Evolutionary conservation across 345 rosid genomes (phyloP).

Genomic region (Cardiospermum halicacabum): DNA sequence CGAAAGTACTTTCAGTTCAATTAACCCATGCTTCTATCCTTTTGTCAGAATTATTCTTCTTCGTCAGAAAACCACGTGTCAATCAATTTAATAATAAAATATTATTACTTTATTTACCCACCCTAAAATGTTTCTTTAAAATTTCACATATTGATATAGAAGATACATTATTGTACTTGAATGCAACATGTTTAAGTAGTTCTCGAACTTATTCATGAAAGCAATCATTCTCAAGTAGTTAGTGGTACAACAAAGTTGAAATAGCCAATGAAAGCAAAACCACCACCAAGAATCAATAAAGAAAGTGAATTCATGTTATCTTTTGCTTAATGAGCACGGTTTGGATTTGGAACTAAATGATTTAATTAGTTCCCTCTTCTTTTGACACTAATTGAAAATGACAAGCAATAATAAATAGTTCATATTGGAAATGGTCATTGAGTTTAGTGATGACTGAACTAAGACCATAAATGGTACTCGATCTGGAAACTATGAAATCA

Average conservation of each 20-base stretch:
- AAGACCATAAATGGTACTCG: too few species aligned
- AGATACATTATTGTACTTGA: background rate
- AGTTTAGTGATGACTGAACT: too few species aligned
- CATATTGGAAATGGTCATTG: slow-evolving; percentile 1
- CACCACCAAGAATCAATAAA: slow-evolving; percentile 15
- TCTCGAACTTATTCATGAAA: background rate
- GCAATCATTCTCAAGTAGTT: slow-evolving; percentile 3
- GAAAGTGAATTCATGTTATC: slow-evolving; percentile 7
- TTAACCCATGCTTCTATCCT: background rate
- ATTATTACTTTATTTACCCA: too few species aligned
- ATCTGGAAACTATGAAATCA: too few species aligned
- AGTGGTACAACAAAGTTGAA: slow-evolving; percentile 7
- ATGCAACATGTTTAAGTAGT: background rate
- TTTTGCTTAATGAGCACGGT: slow-evolving; percentile 18
- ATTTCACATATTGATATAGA: too few species aligned
- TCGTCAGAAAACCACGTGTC: too few species aligned
- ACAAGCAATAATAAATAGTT: slow-evolving; percentile 9
- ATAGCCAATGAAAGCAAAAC: slow-evolving; percentile 2
- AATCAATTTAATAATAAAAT: too few species aligned
- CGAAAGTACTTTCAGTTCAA: background rate
- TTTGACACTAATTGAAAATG: slow-evolving; percentile 12
- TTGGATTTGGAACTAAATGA: background rate
- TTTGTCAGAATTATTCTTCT: too few species aligned
- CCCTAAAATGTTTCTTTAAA: too few species aligned
- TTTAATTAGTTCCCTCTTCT: background rate